Percentiles rank a stretch among this genome's conserved stretches.
These are phyloP conservation scores for Chlamydomonas incerta DNA, from an alignment of 139 green algal species.

Conservation along the genomic window DNA sequence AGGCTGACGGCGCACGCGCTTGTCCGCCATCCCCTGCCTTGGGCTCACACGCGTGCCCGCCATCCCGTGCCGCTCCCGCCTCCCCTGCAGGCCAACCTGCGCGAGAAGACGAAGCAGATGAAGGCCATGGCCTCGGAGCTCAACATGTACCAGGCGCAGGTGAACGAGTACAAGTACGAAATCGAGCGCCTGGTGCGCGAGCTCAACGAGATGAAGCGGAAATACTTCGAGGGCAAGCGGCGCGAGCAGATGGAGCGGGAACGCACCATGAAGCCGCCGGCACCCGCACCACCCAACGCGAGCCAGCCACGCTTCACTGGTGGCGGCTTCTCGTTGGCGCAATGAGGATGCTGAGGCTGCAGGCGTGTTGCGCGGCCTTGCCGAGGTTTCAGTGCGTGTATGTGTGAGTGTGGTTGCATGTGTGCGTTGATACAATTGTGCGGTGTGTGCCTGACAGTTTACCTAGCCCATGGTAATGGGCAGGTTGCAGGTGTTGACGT, in stretches of 20 bases:
- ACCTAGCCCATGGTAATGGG: too few relatives aligned
- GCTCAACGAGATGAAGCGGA: constrained; percentile 84
- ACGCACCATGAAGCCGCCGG: constrained; percentile 41
- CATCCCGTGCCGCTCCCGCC: too few relatives aligned
- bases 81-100: constrained; percentile 75
- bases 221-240: constrained; percentile 86
- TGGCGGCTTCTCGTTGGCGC: constrained; percentile 63
- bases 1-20: too few relatives aligned
- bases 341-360: not conserved
- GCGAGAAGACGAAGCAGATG: constrained; percentile 95
- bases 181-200: constrained; percentile 86
- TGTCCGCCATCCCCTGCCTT: too few relatives aligned
- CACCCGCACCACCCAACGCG: constrained; percentile 21
- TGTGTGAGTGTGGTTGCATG: too few relatives aligned
- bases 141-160: constrained; percentile 93
- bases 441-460: too few relatives aligned
- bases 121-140: constrained; percentile 93
- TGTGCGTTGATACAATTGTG: too few relatives aligned
- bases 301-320: constrained; percentile 66
- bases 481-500: too few relatives aligned
- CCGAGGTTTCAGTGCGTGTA: too few relatives aligned
- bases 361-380: too few relatives aligned
- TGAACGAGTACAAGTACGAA: constrained; percentile 95
- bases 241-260: constrained; percentile 76
- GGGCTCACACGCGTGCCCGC: too few relatives aligned